phyloP scores from a whole-genome alignment of 441 rosid genomes.

The Erodium trifolium region DNA sequence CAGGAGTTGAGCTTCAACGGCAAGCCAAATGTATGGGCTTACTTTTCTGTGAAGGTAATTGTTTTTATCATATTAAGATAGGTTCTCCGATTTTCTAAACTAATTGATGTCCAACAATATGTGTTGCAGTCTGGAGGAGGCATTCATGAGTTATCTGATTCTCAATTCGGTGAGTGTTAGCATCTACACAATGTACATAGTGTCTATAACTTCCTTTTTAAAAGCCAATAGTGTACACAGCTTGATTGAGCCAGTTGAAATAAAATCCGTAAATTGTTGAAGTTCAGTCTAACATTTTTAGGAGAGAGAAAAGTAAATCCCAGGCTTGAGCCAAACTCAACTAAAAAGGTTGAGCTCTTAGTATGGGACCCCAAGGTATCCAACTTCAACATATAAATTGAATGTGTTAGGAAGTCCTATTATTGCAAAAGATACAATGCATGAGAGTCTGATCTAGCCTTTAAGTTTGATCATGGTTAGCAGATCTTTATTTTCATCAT shows the following conservation, averaged over 20 bases:
- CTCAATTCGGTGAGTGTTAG: conserved; percentile 87
- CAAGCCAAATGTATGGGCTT: conserved; percentile 99
- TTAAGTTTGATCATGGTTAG: no score
- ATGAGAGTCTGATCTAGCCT: no score
- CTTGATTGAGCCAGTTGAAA: neutral
- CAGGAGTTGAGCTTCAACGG: conserved; percentile 99
- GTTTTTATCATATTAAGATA: conserved; percentile 1
- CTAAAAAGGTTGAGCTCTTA: no score
- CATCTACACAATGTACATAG: neutral
- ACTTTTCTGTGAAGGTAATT: conserved; percentile 96
- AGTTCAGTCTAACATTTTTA: no score
- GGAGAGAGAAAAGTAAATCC: no score
- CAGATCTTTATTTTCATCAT: no score
- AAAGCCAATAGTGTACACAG: neutral
- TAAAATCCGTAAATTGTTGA: no score
- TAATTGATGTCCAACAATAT: conserved; percentile 17
- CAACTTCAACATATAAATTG: no score
- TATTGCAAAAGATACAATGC: no score
- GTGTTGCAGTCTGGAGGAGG: conserved; percentile 97
- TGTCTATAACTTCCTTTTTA: neutral
- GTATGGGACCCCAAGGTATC: no score
- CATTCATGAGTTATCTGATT: conserved; percentile 99
- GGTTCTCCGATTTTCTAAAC: conserved; percentile 17
- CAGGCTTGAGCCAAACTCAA: no score
- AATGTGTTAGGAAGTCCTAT: neutral